A percentile compares a stretch with the other conserved stretches of the same genome.
Conservation (phyloP, 2,329 filamentous ascomycete genomes). For the Trichoderma endophyticum region DNA sequence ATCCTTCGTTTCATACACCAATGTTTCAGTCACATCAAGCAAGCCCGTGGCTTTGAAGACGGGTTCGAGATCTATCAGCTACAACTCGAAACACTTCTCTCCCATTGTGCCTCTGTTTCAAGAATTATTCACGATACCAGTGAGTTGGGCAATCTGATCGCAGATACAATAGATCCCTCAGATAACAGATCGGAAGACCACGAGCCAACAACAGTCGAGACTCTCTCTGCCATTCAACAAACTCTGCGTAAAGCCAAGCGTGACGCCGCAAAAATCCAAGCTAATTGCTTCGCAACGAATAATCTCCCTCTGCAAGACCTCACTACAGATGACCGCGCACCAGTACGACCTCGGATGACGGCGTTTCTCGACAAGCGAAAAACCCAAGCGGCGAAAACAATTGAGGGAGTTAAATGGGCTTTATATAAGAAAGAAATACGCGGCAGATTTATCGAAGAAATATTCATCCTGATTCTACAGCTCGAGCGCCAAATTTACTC, state of each 20-base stretch:
- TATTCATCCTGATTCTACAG: background rate
- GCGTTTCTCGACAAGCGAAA: background rate
- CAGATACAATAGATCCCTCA: background rate
- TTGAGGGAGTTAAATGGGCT: background rate
- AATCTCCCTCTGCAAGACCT: background rate
- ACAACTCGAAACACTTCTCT: background rate
- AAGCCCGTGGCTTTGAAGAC: background rate
- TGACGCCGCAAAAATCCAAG: background rate
- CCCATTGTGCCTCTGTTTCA: background rate
- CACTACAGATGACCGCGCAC: background rate
- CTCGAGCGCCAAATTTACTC: background rate
- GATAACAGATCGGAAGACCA: background rate
- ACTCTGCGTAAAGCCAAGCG: background rate
- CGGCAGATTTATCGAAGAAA: background rate
- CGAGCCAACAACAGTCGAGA: background rate
- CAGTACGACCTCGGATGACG: background rate
- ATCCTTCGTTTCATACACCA: background rate
- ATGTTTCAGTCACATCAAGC: background rate
- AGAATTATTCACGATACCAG: background rate
- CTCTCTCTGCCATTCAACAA: background rate
- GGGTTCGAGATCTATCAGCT: slow-evolving; percentile 6
- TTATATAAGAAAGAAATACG: background rate
- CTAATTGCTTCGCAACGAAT: background rate
- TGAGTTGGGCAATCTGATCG: background rate
- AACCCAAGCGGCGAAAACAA: background rate